These are phyloP conservation scores for Lipomyces anomalus DNA, from an alignment of 805 yeast genomes.

Conservation along the genomic window DNA sequence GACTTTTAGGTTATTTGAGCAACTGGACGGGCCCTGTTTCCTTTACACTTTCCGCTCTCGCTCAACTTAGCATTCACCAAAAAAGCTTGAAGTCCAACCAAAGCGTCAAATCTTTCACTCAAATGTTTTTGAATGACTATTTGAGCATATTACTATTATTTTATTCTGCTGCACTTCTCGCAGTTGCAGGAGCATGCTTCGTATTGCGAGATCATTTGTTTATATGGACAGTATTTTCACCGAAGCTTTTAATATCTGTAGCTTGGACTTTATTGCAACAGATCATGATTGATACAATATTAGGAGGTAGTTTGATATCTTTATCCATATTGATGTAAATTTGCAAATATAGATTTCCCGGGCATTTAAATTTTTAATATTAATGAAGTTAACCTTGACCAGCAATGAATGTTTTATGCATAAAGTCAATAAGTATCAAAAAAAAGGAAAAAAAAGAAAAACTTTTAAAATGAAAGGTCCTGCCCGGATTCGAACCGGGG, in stretches of 20 bases:
- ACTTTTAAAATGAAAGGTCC: too few relatives aligned
- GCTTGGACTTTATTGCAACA: slow-evolving; percentile 50
- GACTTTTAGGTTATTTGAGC: slow-evolving; percentile 70
- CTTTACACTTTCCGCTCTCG: slow-evolving; percentile 42
- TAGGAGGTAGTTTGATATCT: too few relatives aligned
- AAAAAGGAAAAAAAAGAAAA: too few relatives aligned
- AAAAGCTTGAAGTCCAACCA: slow-evolving; percentile 3
- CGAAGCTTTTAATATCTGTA: slow-evolving; percentile 73
- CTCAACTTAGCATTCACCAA: slow-evolving; percentile 13
- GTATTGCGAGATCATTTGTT: slow-evolving; percentile 77
- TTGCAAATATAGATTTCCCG: too few relatives aligned
- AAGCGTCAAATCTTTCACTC: slow-evolving; percentile 11
- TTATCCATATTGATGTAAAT: too few relatives aligned
- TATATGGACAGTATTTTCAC: slow-evolving; percentile 97
- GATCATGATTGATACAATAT: slow-evolving; percentile 9
- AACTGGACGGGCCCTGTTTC: slow-evolving; percentile 82
- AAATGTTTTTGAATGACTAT: slow-evolving; percentile 20
- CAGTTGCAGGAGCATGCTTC: slow-evolving; percentile 63
- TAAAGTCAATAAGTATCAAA: too few relatives aligned
- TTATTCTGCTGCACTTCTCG: slow-evolving; percentile 54
- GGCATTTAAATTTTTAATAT: too few relatives aligned
- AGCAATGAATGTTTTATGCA: too few relatives aligned
- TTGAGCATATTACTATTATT: slow-evolving; percentile 42
- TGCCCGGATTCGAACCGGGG: slow-evolving; percentile 39
- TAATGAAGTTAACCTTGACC: too few relatives aligned